Base-by-base conservation (phyloP, 2,329 filamentous ascomycete genomes). In the Penicillium sp. region DNA sequence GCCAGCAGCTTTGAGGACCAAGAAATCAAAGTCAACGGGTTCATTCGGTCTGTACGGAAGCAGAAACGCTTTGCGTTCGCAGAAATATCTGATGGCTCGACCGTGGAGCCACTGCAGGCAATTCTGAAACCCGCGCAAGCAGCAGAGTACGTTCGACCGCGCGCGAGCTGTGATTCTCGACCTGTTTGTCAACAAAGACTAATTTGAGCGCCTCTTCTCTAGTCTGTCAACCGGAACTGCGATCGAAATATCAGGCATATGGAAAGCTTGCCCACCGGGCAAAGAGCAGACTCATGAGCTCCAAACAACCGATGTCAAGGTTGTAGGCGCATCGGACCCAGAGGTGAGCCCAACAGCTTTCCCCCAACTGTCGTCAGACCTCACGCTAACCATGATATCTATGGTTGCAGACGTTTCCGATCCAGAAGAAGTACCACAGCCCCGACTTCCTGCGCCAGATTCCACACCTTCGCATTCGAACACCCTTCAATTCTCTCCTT, bases 401-500 rank as follows among this genome's bases (percentile, higher is more conserved):
- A 37, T 23, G 19, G 50, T 29, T 25, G 17, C 69, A 97, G 90
- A 90, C 88, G 62, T 96, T 91, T 71, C 94, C 94, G 3, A 86
- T 99, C 25, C 94, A 99, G 77, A 96, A 96, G 77, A 97, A 97
- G 77, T 96, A 94, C 67, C 93, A 97, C 67, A 91, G 88, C 6
- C 81, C 89, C 50, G 93, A 97, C 71, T 97, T 89, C 73, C 84
- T 99, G 61, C 89, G 94, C 58, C 89, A 89, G 13, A 83, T 96
- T 52, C 91, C 93, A 50, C 94, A 99, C 77, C 82, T 99, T 58
- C 89, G 94, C 57, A 79, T 89, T 62, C 89, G 93, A 67, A 87
- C 91, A 19, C 90, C 91, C 0, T 84, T 91, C 71, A 93, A 96
- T 75, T 85, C 91, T 27, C 82, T 91, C 42, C 79, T 97, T 59